Conservation (phyloP, 805 yeast species). For the Yamadazyma philogaea region DNA sequence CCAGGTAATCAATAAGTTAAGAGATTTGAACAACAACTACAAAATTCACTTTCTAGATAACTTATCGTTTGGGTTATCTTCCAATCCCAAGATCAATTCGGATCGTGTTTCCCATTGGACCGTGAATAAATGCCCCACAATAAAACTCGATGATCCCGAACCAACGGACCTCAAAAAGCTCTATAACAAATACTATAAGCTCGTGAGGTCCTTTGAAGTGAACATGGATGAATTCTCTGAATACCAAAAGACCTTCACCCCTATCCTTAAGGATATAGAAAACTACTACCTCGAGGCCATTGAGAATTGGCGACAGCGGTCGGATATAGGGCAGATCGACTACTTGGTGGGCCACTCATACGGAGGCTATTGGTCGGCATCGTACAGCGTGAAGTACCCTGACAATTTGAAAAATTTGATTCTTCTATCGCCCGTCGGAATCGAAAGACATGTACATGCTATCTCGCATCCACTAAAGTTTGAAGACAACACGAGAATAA, state of each 20-base stretch:
- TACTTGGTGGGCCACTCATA: constrained; percentile 74
- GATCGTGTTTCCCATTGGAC: constrained; percentile 19
- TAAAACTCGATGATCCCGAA: constrained; percentile 25
- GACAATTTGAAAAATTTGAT: constrained; percentile 50
- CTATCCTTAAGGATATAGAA: constrained; percentile 47
- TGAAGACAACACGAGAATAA: constrained; percentile 11
- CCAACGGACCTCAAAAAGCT: constrained; percentile 27
- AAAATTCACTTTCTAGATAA: constrained; percentile 50
- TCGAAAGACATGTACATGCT: constrained; percentile 66
- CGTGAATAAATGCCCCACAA: constrained; percentile 19
- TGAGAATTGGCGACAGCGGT: constrained; percentile 59
- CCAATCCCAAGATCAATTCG: constrained; percentile 38
- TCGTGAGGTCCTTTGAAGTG: constrained; percentile 33
- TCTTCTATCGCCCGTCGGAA: constrained; percentile 74
- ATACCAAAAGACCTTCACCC: constrained; percentile 34
- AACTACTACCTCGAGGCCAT: constrained; percentile 54
- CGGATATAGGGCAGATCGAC: constrained; percentile 49
- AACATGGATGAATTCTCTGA: constrained; percentile 24
- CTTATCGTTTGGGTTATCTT: constrained; percentile 50
- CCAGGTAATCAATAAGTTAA: constrained; percentile 34
- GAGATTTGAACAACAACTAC: constrained; percentile 33
- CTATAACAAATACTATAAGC: constrained; percentile 39
- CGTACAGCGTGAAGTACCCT: constrained; percentile 61
- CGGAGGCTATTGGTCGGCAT: constrained; percentile 71
- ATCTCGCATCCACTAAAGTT: constrained; percentile 38